These are phyloP conservation scores for Teunomyces tritomae DNA, from an alignment of 805 yeast species.

Conservation along the genomic window DNA sequence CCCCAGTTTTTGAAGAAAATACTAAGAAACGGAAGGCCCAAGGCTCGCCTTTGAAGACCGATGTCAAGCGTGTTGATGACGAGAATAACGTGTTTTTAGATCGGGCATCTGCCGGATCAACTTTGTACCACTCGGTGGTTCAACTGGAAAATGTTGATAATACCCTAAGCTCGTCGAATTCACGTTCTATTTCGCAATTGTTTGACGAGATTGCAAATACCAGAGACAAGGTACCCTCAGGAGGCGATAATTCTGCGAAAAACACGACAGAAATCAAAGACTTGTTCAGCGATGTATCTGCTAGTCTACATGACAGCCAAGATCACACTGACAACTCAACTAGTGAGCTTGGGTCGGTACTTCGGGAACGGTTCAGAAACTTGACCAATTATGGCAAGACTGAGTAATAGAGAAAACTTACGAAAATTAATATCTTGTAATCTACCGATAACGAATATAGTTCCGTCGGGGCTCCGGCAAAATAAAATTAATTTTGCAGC, in stretches of 20 bases:
- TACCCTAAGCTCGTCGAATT: constrained; percentile 17
- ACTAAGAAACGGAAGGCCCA: background rate
- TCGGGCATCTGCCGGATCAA: constrained; percentile 23
- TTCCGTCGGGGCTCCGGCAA: constrained; percentile 1
- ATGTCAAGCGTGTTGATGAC: constrained; percentile 13
- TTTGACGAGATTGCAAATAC: constrained; percentile 28
- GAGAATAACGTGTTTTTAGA: constrained; percentile 37
- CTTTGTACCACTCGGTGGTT: constrained; percentile 30
- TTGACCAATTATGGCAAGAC: constrained; percentile 13
- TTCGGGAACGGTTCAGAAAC: constrained; percentile 21
- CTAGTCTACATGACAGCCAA: constrained; percentile 5
- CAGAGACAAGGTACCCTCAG: background rate
- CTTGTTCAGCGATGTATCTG: constrained; percentile 11
- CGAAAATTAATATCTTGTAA: background rate
- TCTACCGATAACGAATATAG: background rate
- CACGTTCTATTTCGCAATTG: constrained; percentile 30
- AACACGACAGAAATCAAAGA: constrained; percentile 9
- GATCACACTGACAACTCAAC: constrained; percentile 18
- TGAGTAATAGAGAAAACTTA: background rate
- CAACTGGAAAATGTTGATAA: constrained; percentile 12
- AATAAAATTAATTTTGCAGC: background rate
- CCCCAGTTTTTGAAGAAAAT: background rate
- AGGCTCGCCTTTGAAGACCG: background rate
- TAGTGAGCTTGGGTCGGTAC: constrained; percentile 21
- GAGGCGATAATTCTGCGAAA: constrained; percentile 1